Base-by-base conservation (phyloP, 1,284 basidiomycete genomes). In the Ceratobasidium sp. region DNA sequence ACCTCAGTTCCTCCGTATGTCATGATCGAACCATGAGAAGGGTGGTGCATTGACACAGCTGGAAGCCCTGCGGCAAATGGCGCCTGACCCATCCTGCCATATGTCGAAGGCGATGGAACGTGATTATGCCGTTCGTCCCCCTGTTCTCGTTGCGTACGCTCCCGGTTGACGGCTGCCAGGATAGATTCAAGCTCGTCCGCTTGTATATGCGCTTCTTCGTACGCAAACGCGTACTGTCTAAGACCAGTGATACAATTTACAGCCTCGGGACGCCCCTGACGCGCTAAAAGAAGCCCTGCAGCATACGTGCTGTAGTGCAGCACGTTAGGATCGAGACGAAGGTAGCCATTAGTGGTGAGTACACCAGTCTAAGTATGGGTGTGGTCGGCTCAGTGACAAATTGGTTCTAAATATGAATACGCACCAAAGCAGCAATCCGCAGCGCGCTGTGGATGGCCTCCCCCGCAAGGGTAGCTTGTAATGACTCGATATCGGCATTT, bases 301-400 rank as follows among this genome's bases (percentile, higher is more conserved):
- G 92, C 88, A 75, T 91, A 91, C 78, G 92, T 90, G 76, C 88
- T 88, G 76, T 92, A 90, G 75, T 92, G 91, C 85, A 95, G 91
- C 36, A 94, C 90, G 16, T 92, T 92, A 28, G 88, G 89, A 78
- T 93, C 91, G 71, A 93, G 84, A 78, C 88, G 86, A 88, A 96
- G 81, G 79, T 95, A 95, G 23, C 90, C 91, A 78, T 95, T 94
- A 36, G 88, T 86, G 12, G 90, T 90, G 75, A 95, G 81, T 11
- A 95, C 90, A 40, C 89, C 89, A 58, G 90, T 88, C 87, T 91
- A n/a, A 12, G 69, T 51, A 58, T 12, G 59, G 72, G 16, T 40
- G 28, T 28, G 25, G 30, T 46, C 40, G 38, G 54, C 53, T 72
- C 38, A 60, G 7, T 53, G 56, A n/a, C 14, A 36, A 53, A 53